Evolutionary conservation across 331 rosid genomes (phyloP).

Genomic region (Malus hybrid): DNA sequence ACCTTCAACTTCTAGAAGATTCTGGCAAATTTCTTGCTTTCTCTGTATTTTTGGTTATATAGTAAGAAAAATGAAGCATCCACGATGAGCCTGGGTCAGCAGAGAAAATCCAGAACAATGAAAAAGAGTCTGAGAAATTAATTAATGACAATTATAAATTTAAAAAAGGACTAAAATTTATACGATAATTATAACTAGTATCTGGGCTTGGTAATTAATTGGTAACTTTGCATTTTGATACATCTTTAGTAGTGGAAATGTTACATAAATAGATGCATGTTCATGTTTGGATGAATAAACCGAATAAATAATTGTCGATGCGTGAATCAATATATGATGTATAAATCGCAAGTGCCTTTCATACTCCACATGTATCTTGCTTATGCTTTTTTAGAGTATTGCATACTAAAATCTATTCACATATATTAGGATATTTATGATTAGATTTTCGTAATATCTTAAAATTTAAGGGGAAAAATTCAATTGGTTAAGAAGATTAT

Average conservation of each 20-base stretch:
- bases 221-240: neutral
- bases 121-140: neutral
- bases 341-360: too few relatives aligned
- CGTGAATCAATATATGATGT: too few relatives aligned
- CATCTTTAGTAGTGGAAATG: neutral
- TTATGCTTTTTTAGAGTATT: too few relatives aligned
- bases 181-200: neutral
- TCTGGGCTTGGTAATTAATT: neutral
- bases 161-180: neutral
- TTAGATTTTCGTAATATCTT: too few relatives aligned
- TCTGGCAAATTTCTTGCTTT: neutral
- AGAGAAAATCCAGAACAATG: neutral
- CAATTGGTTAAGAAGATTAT: too few relatives aligned
- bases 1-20: slow-evolving; percentile 23
- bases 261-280: neutral
- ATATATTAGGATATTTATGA: too few relatives aligned
- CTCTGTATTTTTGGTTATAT: neutral
- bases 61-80: neutral
- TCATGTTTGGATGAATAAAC: neutral
- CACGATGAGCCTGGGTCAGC: neutral
- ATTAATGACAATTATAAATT: neutral
- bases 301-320: too few relatives aligned
- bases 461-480: too few relatives aligned
- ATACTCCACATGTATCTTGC: too few relatives aligned
- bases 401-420: too few relatives aligned